Base-by-base conservation (phyloP, 345 rosid genomes). In the Combretum micranthum region DNA sequence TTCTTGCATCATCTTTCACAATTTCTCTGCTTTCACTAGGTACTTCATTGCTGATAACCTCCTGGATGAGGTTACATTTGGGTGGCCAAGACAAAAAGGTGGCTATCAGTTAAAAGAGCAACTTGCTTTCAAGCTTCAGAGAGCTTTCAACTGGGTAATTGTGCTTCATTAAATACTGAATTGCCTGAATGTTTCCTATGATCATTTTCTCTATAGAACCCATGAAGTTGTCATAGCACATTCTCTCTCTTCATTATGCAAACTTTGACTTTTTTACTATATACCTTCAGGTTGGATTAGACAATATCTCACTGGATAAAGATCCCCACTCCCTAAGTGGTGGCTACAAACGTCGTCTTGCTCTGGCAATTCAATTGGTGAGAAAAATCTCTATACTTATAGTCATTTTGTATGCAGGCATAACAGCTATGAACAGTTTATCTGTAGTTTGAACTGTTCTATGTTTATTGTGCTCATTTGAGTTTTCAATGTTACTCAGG, bases 321-420 rank as follows among this genome's bases (percentile, higher is more conserved):
- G 87, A 86, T 75, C 96, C 95, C 52, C 87, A 84, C 53, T 80
- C 88, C 54, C 78, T 92, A 42, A 92, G 96, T 63, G 98, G 96
- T 68, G 97, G 95, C 65, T 88, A 84, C 73, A 92, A 92, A 72
- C 93, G 89, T 44, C 72, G 95, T 49, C 93, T 92, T 77, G 98
- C 98, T 61, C 60, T 92, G 56, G 93, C 98, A 57, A 78, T 83
- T 70, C 98, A 92, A 64, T 68, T 86, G 73, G 98, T 92, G 76
- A 70, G 85, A 60, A 7, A 32, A 65, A 69, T 18, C 23, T 19
- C 45, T 15, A 52, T 5, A 32, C 9, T 32, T 32, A 32, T 11
- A 7, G 9, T 32, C 39, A 32, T 32, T 32, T 32, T 7, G 6
- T 11, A 32, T 32, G 39, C 39, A 32, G 39, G 39, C 39, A 32